Evolutionary conservation across 805 yeast species (phyloP).

Genomic region (Ogataea pilisensis): DNA sequence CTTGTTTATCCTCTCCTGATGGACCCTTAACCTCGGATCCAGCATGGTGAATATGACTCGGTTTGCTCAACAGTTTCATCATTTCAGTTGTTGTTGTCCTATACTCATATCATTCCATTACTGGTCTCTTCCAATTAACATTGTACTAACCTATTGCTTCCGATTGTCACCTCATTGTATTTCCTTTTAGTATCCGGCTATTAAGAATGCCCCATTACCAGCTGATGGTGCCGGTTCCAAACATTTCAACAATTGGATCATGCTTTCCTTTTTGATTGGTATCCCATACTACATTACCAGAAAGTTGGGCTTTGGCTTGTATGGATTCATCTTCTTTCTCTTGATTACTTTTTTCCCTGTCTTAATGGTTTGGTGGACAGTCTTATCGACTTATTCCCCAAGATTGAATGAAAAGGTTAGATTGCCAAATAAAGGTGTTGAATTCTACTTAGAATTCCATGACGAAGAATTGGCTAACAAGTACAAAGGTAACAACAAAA

Average conservation of each 20-base stretch:
- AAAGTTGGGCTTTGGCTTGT: slow-evolving; percentile 66
- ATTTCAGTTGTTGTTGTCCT: no score
- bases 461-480: slow-evolving; percentile 62
- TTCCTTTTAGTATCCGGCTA: slow-evolving; percentile 57
- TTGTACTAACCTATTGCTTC: not conserved
- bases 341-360: slow-evolving; percentile 61
- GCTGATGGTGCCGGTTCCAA: slow-evolving; percentile 89
- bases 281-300: slow-evolving; percentile 62
- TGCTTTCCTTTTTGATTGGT: slow-evolving; percentile 45
- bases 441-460: slow-evolving; percentile 78
- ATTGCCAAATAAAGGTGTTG: slow-evolving; percentile 74
- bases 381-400: slow-evolving; percentile 73
- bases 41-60: no score
- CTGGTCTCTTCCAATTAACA: no score
- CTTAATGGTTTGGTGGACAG: slow-evolving; percentile 78
- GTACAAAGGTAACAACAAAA: slow-evolving; percentile 69
- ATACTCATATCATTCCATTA: no score
- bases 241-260: slow-evolving; percentile 60
- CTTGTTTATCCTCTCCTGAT: not conserved
- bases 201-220: slow-evolving; percentile 81
- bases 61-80: no score
- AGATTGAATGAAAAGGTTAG: slow-evolving; percentile 73
- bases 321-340: slow-evolving; percentile 59
- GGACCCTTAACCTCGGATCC: no score
- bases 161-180: not conserved